Percentiles rank a stretch among this genome's conserved stretches.
Evolutionary conservation across 192 early-diverging fungal species (phyloP).

Genomic region (Diversispora epigaea): DNA sequence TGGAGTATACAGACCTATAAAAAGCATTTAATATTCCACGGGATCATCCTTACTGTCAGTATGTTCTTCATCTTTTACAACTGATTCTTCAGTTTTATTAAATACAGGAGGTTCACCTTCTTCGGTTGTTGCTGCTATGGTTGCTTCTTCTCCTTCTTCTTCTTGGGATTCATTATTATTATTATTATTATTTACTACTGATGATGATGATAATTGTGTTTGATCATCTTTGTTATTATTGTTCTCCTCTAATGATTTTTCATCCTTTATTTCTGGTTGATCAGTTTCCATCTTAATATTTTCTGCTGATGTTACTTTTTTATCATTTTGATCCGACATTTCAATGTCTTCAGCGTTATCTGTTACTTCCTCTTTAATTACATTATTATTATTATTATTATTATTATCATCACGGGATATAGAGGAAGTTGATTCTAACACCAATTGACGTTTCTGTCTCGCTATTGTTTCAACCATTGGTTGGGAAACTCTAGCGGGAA

Average conservation of each 20-base stretch:
- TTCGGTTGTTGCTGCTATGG: background rate
- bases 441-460: slow-evolving; percentile 29
- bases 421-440: slow-evolving; percentile 12
- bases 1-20: slow-evolving; percentile 7
- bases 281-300: background rate
- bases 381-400: background rate
- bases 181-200: background rate
- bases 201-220: background rate
- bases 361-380: background rate
- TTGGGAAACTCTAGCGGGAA: slow-evolving; percentile 34
- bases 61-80: background rate
- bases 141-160: background rate
- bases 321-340: background rate
- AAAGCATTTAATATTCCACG: slow-evolving; percentile 1
- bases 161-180: background rate
- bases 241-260: background rate
- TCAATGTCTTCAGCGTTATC: background rate
- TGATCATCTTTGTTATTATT: background rate
- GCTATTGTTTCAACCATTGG: slow-evolving; percentile 21
- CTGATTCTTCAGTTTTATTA: background rate
- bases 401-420: background rate
- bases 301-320: background rate
- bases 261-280: background rate
- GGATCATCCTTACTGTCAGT: slow-evolving; percentile 17
- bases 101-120: no score